Evolutionary conservation across 345 rosid species (phyloP).

Genomic region (Hevea brasiliensis): DNA sequence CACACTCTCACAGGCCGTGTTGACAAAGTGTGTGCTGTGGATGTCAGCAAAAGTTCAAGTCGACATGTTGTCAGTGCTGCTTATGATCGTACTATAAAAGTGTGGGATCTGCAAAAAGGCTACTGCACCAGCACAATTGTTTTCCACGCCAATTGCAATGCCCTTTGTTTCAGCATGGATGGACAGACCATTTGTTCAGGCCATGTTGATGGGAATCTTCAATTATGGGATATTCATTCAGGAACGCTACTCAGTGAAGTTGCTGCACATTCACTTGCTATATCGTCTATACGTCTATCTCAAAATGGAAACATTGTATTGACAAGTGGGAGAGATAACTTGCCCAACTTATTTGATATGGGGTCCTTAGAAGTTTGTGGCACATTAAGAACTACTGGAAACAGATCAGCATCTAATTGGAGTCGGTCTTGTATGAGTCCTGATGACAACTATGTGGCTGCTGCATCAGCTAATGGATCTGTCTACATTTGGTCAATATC

Average conservation of each 20-base stretch:
- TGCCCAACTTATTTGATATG: conserved; percentile 83
- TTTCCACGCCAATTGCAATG: conserved; percentile 86
- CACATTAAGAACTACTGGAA: conserved; percentile 72
- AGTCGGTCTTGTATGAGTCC: conserved; percentile 95
- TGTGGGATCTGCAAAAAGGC: conserved; percentile 97
- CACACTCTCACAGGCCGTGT: conserved; percentile 90
- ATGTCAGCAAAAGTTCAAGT: conserved; percentile 84
- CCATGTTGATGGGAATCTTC: conserved; percentile 93
- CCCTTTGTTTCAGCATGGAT: conserved; percentile 76
- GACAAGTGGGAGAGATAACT: conserved; percentile 91
- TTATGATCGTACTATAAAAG: conserved; percentile 91
- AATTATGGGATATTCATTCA: conserved; percentile 87
- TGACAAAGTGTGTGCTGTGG: conserved; percentile 91
- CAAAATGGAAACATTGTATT: conserved; percentile 66
- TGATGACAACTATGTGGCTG: conserved; percentile 77
- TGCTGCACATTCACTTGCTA: conserved; percentile 80
- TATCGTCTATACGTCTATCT: conserved; percentile 71
- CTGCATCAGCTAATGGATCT: conserved; percentile 87
- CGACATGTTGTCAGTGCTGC: conserved; percentile 88
- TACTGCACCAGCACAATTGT: conserved; percentile 89
- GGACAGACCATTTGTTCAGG: conserved; percentile 94
- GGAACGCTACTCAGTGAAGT: conserved; percentile 86
- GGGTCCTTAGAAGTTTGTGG: conserved; percentile 85
- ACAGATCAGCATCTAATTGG: conserved; percentile 90
- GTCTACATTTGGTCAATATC: conserved; percentile 79